Base-by-base conservation (phyloP, 2,329 filamentous ascomycete species). In the Sporothrix euskadiensis region DNA sequence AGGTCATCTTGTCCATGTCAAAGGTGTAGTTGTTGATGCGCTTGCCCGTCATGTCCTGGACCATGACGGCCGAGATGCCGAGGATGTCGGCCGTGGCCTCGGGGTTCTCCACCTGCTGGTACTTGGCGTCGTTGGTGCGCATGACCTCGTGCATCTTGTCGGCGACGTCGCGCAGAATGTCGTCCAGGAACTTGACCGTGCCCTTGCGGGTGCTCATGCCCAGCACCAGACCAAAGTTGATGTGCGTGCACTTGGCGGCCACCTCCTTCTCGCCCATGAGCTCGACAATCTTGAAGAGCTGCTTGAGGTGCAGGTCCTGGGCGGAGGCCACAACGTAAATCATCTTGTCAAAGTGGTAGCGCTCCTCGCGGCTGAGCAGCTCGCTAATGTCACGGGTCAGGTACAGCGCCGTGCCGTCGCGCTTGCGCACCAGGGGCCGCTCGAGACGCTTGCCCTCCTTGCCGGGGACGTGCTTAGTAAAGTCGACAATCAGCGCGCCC, bases 61-160 rank as follows among this genome's bases (percentile, higher is more conserved):
- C 94, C 94, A 98, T 98, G 80, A 98, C 95, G 80, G 92, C 92
- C 76, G 92, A 94, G 80, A 98, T 98, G 76, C 95, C 96, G 3
- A 98, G 88, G 12, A 89, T 93, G 83, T 98, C 96, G 75, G 96
- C 94, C 10, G 91, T 92, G 72, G 89, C 88, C 72, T 89, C 90
- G 0, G 95, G 95, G 81, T 98, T 86, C 79, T 91, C 92, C 26
- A 99, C 91, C 82, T 98, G 94, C 73, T 89, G 84, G 83, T 98
- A 99, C 86, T 99, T 99, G 80, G 88, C 86, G 78, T 92, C 87
- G 82, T 98, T 98, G 84, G 91, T 92, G 82, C 85, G 89, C 96
- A 99, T 99, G 70, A 97, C 93, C 75, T 97, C 93, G 85, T 98
- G 95, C 96, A 99, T 99, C 83, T 94, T 93, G 72, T 98, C 95